Evolutionary conservation across 1,284 basidiomycete species (phyloP).

Genomic region (Thecaphora thlaspeos): DNA sequence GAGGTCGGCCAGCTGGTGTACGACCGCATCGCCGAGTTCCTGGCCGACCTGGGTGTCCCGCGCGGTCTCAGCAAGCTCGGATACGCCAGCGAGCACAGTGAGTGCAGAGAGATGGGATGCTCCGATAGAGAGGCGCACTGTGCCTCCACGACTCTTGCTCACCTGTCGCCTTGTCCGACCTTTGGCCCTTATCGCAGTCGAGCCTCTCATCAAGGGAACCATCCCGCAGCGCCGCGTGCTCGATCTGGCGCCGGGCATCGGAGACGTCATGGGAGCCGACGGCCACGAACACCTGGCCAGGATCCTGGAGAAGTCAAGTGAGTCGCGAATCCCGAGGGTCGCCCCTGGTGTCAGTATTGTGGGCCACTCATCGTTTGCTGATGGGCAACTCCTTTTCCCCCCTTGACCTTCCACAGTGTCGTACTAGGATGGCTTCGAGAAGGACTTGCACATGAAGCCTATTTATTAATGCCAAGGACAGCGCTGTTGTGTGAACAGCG

Average conservation of each 20-base stretch:
- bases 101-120: not conserved
- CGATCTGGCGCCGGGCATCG: slow-evolving; percentile 58
- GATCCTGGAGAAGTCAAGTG: slow-evolving; percentile 44
- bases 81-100: slow-evolving; percentile 62
- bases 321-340: too few species aligned
- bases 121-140: not conserved
- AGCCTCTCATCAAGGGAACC: slow-evolving; percentile 75
- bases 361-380: too few species aligned
- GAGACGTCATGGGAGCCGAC: slow-evolving; percentile 66
- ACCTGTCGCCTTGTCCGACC: not conserved
- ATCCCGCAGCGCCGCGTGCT: slow-evolving; percentile 82
- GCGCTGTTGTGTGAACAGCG: too few species aligned
- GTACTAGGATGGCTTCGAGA: too few species aligned
- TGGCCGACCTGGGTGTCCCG: slow-evolving; percentile 81
- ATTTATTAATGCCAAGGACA: too few species aligned
- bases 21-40: slow-evolving; percentile 86
- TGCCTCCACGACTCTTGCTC: too few species aligned
- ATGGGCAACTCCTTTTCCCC: too few species aligned
- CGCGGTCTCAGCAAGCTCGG: slow-evolving; percentile 84
- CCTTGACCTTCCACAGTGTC: too few species aligned
- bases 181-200: slow-evolving; percentile 15
- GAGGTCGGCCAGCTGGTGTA: slow-evolving; percentile 79
- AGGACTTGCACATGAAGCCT: too few species aligned
- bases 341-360: too few species aligned
- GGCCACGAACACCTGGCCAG: slow-evolving; percentile 47